phyloP scores from a whole-genome alignment of 441 rosid genomes.

The Eruca vesicaria region DNA sequence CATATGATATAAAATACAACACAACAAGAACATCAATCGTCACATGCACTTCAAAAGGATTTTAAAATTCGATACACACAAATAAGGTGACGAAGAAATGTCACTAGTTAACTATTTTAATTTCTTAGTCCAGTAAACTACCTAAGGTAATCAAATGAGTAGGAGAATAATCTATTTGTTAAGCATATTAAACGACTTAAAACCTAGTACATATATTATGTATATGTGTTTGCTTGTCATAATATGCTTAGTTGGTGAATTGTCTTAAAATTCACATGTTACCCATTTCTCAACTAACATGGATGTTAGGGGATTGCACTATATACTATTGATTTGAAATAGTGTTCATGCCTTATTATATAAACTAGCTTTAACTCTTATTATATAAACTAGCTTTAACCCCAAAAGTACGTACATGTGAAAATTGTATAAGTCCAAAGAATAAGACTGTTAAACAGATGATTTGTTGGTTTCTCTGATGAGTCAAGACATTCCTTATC shows the following conservation, averaged over 20 bases:
- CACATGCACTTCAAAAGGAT: neutral
- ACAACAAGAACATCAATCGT: neutral
- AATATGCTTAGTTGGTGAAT: constrained; percentile 27
- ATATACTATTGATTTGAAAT: neutral
- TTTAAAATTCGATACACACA: neutral
- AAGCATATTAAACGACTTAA: neutral
- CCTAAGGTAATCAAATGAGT: neutral
- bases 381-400: neutral
- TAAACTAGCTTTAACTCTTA: neutral
- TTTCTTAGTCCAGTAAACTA: neutral
- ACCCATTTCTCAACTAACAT: neutral
- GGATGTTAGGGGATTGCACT: neutral
- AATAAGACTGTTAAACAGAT: neutral
- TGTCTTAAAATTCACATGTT: neutral
- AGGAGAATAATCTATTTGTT: neutral
- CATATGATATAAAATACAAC: no score
- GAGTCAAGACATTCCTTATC: no score
- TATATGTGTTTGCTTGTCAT: neutral
- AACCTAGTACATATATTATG: neutral
- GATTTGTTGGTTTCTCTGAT: no score
- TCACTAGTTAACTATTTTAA: neutral
- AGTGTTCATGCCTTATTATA: neutral
- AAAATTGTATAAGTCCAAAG: neutral
- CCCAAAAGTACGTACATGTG: neutral
- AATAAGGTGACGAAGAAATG: constrained; percentile 27